These are phyloP conservation scores for Aspergillus uvarum DNA, from an alignment of 2,329 filamentous ascomycete genomes.

Conservation along the genomic window DNA sequence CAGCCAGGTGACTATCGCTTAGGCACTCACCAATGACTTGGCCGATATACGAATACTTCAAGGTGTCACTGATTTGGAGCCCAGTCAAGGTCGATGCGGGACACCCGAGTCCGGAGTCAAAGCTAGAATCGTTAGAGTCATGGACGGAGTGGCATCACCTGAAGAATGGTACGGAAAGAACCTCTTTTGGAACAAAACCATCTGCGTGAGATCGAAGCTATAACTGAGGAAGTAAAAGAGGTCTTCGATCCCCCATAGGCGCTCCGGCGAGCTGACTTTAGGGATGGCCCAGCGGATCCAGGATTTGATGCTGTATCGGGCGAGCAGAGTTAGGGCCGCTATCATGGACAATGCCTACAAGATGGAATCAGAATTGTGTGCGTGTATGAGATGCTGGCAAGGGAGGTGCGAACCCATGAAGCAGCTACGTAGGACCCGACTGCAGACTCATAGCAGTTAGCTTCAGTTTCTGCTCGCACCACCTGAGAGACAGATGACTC, in stretches of 20 bases:
- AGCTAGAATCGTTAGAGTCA: neutral
- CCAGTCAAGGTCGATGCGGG: constrained; percentile 12
- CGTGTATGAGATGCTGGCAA: too few species aligned
- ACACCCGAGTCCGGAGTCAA: neutral
- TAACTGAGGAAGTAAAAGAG: neutral
- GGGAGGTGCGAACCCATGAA: neutral
- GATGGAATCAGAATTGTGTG: too few species aligned
- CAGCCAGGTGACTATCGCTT: too few species aligned
- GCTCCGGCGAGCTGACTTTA: neutral
- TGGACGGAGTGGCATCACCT: too few species aligned
- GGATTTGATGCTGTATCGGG: neutral
- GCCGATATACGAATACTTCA: constrained; percentile 30
- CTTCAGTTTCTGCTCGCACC: too few species aligned
- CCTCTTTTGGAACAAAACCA: neutral
- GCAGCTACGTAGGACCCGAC: neutral
- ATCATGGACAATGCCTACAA: neutral
- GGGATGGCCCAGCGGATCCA: neutral
- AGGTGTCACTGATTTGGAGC: constrained; percentile 24
- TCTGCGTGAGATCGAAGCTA: neutral
- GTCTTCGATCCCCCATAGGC: neutral
- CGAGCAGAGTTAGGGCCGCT: neutral
- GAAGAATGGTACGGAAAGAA: neutral
- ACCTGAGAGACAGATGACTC: too few species aligned
- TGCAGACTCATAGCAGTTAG: too few species aligned
- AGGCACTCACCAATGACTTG: constrained; percentile 22